Evolutionary conservation across 179 eudicot genomes (phyloP).

Genomic region (Beta macrorhiza): DNA sequence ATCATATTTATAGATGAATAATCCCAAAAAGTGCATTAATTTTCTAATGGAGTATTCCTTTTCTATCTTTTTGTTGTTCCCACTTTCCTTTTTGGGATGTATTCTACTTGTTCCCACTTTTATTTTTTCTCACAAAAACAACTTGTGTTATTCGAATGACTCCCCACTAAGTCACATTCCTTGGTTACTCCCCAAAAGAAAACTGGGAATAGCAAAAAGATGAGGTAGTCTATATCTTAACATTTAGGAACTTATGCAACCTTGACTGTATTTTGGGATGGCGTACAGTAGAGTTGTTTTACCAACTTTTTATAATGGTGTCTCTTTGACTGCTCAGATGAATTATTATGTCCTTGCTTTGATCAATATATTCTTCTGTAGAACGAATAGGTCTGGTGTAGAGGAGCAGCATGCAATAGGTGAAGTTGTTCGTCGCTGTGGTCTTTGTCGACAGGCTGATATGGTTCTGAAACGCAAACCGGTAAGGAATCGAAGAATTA

Average conservation of each 20-base stretch:
- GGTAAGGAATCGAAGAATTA: conserved; percentile 36
- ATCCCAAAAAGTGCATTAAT: no score
- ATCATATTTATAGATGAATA: no score
- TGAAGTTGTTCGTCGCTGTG: conserved; percentile 65
- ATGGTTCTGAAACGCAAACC: conserved; percentile 84
- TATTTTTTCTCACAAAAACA: no score
- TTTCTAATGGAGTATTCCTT: no score
- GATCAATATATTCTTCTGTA: conserved; percentile 28
- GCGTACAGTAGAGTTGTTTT: background rate
- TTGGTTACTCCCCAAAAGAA: no score
- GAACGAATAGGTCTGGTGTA: conserved; percentile 59
- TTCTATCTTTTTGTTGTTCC: no score
- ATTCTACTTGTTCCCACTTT: no score
- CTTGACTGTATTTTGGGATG: background rate
- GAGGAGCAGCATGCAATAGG: conserved; percentile 61
- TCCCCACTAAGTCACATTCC: no score
- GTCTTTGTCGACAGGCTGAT: conserved; percentile 69
- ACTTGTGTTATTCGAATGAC: no score
- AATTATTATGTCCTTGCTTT: conserved; percentile 7
- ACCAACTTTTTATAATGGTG: no score
- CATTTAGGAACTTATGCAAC: background rate
- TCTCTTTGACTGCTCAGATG: conserved; percentile 5
- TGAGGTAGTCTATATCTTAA: background rate
- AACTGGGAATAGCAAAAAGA: no score
- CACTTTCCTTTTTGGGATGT: no score